Percentiles rank a stretch among this genome's conserved stretches.
Evolutionary conservation across 805 yeast species (phyloP).

Genomic region (Priceomyces carsonii): DNA sequence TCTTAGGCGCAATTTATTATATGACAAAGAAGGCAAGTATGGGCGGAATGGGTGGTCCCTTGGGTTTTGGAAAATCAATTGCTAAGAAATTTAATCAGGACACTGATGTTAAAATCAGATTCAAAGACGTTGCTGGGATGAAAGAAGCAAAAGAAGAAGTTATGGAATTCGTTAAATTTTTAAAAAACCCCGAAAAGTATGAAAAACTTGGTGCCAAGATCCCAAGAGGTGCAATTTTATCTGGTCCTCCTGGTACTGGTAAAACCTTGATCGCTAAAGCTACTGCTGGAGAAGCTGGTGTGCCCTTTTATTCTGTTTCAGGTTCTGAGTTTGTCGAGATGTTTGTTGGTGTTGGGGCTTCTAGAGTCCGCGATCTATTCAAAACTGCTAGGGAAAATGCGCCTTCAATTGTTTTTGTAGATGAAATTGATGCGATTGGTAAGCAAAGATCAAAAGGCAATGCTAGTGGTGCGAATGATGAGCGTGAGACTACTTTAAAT

Average conservation of each 20-base stretch:
- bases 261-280: slow-evolving; percentile 96
- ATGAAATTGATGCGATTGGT: slow-evolving; percentile 99
- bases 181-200: slow-evolving; percentile 86
- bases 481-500: slow-evolving; percentile 93
- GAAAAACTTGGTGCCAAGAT: slow-evolving; percentile 94
- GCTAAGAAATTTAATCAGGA: slow-evolving; percentile 92
- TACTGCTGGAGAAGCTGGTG: slow-evolving; percentile 99
- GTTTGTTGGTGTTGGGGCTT: slow-evolving; percentile 99
- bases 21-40: slow-evolving; percentile 69
- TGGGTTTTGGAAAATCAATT: slow-evolving; percentile 84
- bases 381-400: slow-evolving; percentile 90
- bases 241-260: slow-evolving; percentile 99
- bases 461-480: slow-evolving; percentile 85
- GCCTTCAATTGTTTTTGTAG: slow-evolving; percentile 94
- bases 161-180: slow-evolving; percentile 94
- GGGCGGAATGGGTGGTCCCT: slow-evolving; percentile 80
- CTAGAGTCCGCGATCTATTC: slow-evolving; percentile 94
- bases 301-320: slow-evolving; percentile 92
- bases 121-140: slow-evolving; percentile 96
- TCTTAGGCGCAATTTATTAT: slow-evolving; percentile 88
- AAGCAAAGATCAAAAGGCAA: slow-evolving; percentile 79
- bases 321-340: slow-evolving; percentile 98
- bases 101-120: slow-evolving; percentile 83
- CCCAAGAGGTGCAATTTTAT: slow-evolving; percentile 95
- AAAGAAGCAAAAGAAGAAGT: slow-evolving; percentile 96